Base-by-base conservation (phyloP, 2,329 filamentous ascomycete genomes). In the Claviceps maximensis region DNA sequence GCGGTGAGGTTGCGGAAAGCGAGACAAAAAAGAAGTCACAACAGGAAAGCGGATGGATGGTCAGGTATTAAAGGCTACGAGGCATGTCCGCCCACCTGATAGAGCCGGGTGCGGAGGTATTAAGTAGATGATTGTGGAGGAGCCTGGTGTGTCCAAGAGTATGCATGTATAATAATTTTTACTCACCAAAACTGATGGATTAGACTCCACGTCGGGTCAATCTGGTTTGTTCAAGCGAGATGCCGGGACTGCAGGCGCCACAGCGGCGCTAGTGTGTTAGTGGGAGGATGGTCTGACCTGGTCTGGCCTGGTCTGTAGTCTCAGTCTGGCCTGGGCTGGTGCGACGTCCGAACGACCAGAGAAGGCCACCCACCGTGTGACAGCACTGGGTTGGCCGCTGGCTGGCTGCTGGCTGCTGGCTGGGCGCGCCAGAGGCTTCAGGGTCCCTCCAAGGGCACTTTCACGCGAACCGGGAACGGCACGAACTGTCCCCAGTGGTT, bases 91-190 rank as follows among this genome's bases (percentile, higher is more conserved):
- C 21, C n/a, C n/a, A n/a, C n/a, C n/a, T n/a, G n/a, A n/a, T n/a
- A n/a, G n/a, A 25, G 5, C 13, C 15, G 42, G 33, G 48, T 38
- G 15, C 19, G n/a, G 21, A 27, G 21, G 42, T 47, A 29, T 29
- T 29, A 40, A 46, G 29, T 50, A 50, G 36, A 29, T 33, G 31
- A 12, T 33, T 33, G n/a, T 33, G 31, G 31, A 33, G 31, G 31
- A 33, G 13, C 1, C 31, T 33, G 31, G 13, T 10, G 10, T 33
- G 31, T 33, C 10, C 25, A 21, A 15, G 21, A 42, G n/a, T 12
- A 19, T 31, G 12, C 12, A 46, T 44, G 45, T 54, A 54, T 51
- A 54, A 49, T 49, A 41, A 27, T 49, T 51, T 51, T 51, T 49
- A 44, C 45, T 49, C 51, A 46, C 44, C 15, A 21, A 29, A 49